Evolutionary conservation across 2,329 filamentous ascomycete species (phyloP).

Genomic region (Atkinsonella texensis): DNA sequence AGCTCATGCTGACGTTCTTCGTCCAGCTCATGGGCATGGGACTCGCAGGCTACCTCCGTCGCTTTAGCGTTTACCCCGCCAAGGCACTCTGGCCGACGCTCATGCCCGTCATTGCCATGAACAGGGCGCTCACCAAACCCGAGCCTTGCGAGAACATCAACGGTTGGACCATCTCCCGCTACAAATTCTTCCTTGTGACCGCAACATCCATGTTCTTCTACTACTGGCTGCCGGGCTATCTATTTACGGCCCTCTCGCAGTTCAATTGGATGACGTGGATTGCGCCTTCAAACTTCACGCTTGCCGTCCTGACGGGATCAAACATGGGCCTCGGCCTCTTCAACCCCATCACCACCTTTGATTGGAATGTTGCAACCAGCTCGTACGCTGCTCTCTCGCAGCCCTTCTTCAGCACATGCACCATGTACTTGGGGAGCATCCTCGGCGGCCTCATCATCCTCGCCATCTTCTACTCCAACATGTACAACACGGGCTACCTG

Average conservation of each 20-base stretch:
- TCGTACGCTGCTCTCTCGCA: slow-evolving; percentile 25
- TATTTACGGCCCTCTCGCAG: slow-evolving; percentile 33
- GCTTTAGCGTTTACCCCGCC: slow-evolving; percentile 40
- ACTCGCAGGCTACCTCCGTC: slow-evolving; percentile 35
- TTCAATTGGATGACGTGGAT: slow-evolving; percentile 49
- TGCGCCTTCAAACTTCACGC: slow-evolving; percentile 27
- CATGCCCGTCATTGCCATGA: slow-evolving; percentile 35
- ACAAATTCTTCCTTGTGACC: slow-evolving; percentile 31
- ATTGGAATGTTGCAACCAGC: slow-evolving; percentile 27
- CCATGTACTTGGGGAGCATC: slow-evolving; percentile 22
- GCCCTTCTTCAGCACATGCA: slow-evolving; percentile 27
- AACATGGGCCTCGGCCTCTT: slow-evolving; percentile 26
- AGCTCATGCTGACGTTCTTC: slow-evolving; percentile 31
- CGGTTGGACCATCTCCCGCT: slow-evolving; percentile 29
- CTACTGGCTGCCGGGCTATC: slow-evolving; percentile 40
- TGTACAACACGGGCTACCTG: slow-evolving; percentile 31
- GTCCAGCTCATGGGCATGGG: slow-evolving; percentile 45
- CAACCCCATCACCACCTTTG: slow-evolving; percentile 26
- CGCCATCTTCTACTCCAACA: slow-evolving; percentile 29
- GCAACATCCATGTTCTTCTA: slow-evolving; percentile 36
- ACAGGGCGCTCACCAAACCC: slow-evolving; percentile 26
- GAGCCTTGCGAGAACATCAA: slow-evolving; percentile 15
- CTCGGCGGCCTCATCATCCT: slow-evolving; percentile 27
- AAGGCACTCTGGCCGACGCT: slow-evolving; percentile 40
- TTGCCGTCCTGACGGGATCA: slow-evolving; percentile 30